A percentile compares a stretch with the other conserved stretches of the same genome.
These are phyloP conservation scores for Ascoidea asiatica DNA, from an alignment of 805 yeast species.

Conservation along the genomic window DNA sequence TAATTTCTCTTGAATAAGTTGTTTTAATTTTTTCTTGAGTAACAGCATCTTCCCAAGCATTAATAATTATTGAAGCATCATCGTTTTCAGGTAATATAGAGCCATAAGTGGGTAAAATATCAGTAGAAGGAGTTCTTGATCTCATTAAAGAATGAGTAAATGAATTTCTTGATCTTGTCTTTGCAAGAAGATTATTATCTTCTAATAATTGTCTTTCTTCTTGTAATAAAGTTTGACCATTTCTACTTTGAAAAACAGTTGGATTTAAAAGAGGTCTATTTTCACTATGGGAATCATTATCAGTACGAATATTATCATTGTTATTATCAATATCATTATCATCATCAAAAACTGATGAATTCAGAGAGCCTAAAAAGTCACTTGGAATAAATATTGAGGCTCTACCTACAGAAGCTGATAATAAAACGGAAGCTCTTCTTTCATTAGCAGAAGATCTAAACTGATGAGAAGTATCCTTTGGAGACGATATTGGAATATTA, in stretches of 20 bases:
- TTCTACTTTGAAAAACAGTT: background rate
- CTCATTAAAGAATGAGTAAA: no score
- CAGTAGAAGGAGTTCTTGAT: no score
- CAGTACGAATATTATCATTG: background rate
- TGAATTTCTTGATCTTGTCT: background rate
- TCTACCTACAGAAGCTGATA: background rate
- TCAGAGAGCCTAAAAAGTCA: background rate
- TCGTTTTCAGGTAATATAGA: background rate
- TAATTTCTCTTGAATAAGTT: conserved; percentile 11
- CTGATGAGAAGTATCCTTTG: background rate
- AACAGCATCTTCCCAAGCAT: background rate
- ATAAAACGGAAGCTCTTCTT: background rate
- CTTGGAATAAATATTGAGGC: background rate
- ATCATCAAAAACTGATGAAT: background rate
- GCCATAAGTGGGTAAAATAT: background rate
- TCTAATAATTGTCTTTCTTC: background rate
- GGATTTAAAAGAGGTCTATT: no score
- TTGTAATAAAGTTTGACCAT: background rate
- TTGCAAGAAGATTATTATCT: background rate
- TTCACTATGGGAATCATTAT: background rate
- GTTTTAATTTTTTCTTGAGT: background rate
- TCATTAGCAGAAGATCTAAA: background rate
- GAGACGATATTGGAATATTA: background rate
- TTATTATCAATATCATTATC: background rate
- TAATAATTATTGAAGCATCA: background rate